Evolutionary conservation across 2,329 filamentous ascomycete genomes (phyloP).

Genomic region (Botrytis squamosa): DNA sequence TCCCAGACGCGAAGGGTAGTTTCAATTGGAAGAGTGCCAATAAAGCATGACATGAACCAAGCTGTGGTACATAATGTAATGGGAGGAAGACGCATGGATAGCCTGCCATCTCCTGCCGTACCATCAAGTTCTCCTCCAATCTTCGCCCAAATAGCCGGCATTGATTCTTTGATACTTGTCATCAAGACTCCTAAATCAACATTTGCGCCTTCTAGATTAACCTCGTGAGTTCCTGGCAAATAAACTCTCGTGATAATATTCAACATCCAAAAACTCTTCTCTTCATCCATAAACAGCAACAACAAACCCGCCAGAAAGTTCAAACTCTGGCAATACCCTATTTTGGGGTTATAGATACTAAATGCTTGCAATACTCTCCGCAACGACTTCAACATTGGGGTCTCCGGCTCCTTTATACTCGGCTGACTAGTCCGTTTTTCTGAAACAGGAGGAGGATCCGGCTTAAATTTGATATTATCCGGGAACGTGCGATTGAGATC

Average conservation of each 20-base stretch:
- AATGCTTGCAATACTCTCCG: constrained; percentile 87
- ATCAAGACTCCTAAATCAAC: constrained; percentile 93
- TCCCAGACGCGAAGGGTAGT: constrained; percentile 93
- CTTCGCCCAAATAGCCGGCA: constrained; percentile 83
- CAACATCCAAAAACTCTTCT: constrained; percentile 89
- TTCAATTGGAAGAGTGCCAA: constrained; percentile 88
- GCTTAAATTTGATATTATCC: constrained; percentile 89
- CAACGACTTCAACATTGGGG: constrained; percentile 75
- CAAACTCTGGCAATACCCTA: constrained; percentile 93
- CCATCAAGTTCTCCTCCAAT: constrained; percentile 74
- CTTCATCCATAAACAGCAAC: constrained; percentile 84
- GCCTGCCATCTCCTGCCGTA: constrained; percentile 31
- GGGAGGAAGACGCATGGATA: constrained; percentile 66
- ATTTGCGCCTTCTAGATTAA: constrained; percentile 86
- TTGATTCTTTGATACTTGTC: constrained; percentile 76
- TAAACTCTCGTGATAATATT: constrained; percentile 89
- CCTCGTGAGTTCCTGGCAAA: constrained; percentile 87
- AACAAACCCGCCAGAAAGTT: constrained; percentile 92
- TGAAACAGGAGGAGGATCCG: constrained; percentile 42
- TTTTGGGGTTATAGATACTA: constrained; percentile 82
- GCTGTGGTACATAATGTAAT: constrained; percentile 91
- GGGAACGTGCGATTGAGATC: constrained; percentile 93
- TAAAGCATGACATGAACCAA: constrained; percentile 98
- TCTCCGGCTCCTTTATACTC: constrained; percentile 50
- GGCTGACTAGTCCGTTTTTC: constrained; percentile 38